Percentiles rank a stretch among this genome's conserved stretches.
Conservation (phyloP, 306 rosid genomes). For the Trichosanthes cucumerina region DNA sequence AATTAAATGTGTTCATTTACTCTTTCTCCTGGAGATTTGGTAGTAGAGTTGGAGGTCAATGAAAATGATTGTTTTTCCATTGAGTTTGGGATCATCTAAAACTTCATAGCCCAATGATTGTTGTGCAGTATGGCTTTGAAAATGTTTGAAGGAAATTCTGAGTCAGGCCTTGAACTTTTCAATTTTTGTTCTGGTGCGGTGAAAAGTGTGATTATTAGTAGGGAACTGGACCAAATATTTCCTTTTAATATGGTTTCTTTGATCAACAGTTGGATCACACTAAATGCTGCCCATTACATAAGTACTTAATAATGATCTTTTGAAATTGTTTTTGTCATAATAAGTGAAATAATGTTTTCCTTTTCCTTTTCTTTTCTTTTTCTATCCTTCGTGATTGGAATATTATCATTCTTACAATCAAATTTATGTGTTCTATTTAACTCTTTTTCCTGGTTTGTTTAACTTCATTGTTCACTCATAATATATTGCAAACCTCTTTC, state of each 20-base stretch:
- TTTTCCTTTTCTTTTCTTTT: background rate
- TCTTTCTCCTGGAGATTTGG: background rate
- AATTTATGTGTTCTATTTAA: background rate
- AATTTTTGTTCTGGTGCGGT: background rate
- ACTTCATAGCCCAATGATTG: background rate
- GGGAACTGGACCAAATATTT: background rate
- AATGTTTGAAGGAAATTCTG: background rate
- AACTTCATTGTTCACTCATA: background rate
- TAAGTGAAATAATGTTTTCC: background rate
- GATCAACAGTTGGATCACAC: background rate
- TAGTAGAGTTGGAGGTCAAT: background rate
- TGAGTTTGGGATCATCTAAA: background rate
- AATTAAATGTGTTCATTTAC: background rate
- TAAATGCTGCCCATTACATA: background rate
- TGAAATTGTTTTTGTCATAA: background rate
- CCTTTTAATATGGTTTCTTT: background rate
- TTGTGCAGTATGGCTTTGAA: background rate
- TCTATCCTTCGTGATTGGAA: background rate
- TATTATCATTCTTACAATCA: background rate
- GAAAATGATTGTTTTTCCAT: background rate
- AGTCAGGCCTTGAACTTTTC: background rate
- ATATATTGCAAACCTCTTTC: background rate
- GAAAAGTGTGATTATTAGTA: background rate
- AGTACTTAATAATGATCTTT: background rate
- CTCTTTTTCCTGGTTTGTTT: background rate